A percentile compares a stretch with the other conserved stretches of the same genome.
These are phyloP conservation scores for Moelleriella libera DNA, from an alignment of 2,329 filamentous ascomycete genomes.

Conservation along the genomic window DNA sequence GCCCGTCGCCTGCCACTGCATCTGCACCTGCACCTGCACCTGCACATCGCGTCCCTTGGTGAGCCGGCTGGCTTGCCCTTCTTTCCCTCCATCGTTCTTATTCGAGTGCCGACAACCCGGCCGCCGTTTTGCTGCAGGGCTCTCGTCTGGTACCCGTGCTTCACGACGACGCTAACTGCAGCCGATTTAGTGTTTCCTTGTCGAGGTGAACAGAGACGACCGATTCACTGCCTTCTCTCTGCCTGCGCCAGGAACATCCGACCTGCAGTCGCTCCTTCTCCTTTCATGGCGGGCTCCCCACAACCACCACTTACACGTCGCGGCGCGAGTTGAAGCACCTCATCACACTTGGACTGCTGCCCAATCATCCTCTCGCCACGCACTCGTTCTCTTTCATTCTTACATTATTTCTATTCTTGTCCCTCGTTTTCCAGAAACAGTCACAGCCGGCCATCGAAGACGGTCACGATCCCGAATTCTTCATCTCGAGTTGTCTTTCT, in stretches of 20 bases:
- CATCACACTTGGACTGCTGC: not conserved
- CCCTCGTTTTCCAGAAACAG: too few relatives aligned
- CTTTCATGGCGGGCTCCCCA: constrained; percentile 1
- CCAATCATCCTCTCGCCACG: too few relatives aligned
- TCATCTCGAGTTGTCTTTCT: too few relatives aligned
- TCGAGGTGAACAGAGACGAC: too few relatives aligned
- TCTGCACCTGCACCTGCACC: not conserved
- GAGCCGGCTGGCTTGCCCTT: not conserved
- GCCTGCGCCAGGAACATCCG: not conserved
- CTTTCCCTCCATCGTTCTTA: not conserved
- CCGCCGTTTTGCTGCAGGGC: not conserved
- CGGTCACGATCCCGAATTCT: too few relatives aligned
- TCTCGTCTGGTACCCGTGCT: not conserved
- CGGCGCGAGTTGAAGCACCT: constrained; percentile 3
- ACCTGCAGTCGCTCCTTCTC: not conserved
- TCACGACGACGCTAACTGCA: too few relatives aligned
- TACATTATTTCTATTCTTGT: too few relatives aligned
- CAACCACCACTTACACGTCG: constrained; percentile 6
- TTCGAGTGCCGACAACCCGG: not conserved
- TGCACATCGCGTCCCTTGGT: not conserved
- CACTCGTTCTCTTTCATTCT: too few relatives aligned
- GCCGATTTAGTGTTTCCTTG: too few relatives aligned
- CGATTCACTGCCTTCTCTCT: not conserved
- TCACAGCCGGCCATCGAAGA: too few relatives aligned
- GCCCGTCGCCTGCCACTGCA: not conserved